phyloP scores from a whole-genome alignment of 169 alveolate species.

The Haemoproteus tartakovskyi region DNA sequence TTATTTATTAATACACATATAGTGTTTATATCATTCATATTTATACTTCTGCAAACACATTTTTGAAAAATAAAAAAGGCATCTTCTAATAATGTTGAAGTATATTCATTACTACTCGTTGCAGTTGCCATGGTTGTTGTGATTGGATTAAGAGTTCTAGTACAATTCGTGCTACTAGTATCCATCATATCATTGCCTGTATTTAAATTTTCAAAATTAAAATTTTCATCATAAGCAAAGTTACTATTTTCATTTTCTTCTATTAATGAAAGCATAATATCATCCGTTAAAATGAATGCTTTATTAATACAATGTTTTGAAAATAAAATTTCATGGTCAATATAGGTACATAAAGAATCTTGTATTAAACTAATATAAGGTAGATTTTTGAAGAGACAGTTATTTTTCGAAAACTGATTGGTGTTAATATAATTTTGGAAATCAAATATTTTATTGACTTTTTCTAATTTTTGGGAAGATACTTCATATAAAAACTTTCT shows the following conservation, averaged over 20 bases:
- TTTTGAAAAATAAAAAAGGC: constrained; percentile 57
- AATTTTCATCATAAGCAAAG: neutral
- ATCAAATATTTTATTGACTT: constrained; percentile 2
- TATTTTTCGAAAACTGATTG: constrained; percentile 20
- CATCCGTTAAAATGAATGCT: constrained; percentile 51
- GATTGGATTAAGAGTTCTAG: too few species aligned
- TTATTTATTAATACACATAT: constrained; percentile 55
- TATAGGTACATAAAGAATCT: constrained; percentile 26
- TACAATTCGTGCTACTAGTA: too few species aligned
- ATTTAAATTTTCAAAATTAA: neutral
- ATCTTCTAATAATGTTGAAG: constrained; percentile 44
- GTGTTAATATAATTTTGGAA: constrained; percentile 27
- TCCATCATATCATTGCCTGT: too few species aligned
- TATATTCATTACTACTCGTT: constrained; percentile 28
- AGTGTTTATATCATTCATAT: constrained; percentile 54
- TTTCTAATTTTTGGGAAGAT: constrained; percentile 5
- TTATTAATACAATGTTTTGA: constrained; percentile 34
- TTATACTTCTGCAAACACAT: constrained; percentile 53
- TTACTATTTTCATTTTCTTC: constrained; percentile 1
- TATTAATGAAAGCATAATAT: constrained; percentile 33
- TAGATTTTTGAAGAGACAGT: constrained; percentile 30
- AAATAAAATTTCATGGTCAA: constrained; percentile 25
- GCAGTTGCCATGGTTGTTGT: too few species aligned
- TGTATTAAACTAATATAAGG: constrained; percentile 33
- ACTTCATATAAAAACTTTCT: constrained; percentile 21